Conservation (phyloP, 176 grass and related monocot genomes). For the Triticum aestivum region DNA sequence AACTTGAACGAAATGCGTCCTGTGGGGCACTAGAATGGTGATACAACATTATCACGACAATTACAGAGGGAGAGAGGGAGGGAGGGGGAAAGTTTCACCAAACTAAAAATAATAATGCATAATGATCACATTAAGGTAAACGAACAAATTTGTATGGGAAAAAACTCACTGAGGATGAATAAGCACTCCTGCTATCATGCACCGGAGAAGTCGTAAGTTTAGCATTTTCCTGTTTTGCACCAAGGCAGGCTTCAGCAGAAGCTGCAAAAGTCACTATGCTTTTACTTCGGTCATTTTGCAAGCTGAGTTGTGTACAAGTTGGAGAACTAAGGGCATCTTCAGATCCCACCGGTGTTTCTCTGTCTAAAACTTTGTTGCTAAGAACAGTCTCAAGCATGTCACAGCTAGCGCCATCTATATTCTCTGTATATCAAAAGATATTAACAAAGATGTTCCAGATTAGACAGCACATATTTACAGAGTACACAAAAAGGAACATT, state of each 20-base stretch:
- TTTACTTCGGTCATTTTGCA: constrained; percentile 63
- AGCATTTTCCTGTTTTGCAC: constrained; percentile 51
- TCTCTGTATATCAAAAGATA: constrained; percentile 49
- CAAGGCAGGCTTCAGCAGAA: constrained; percentile 58
- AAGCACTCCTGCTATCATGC: constrained; percentile 65
- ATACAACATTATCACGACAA: constrained; percentile 34
- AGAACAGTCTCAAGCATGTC: constrained; percentile 55
- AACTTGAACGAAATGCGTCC: constrained; percentile 98
- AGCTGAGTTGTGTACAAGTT: constrained; percentile 49
- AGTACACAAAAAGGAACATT: background rate
- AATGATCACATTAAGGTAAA: constrained; percentile 13
- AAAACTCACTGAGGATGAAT: constrained; percentile 76
- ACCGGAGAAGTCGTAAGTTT: constrained; percentile 60
- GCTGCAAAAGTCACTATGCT: constrained; percentile 47
- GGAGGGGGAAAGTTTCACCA: background rate
- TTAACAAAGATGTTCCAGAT: background rate
- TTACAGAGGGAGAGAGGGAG: background rate
- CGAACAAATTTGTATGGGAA: background rate
- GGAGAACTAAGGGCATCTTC: constrained; percentile 77
- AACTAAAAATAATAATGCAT: background rate
- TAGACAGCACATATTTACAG: constrained; percentile 6
- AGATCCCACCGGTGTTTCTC: constrained; percentile 62
- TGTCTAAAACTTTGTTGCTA: constrained; percentile 63
- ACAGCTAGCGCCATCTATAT: constrained; percentile 37
- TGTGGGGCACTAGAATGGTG: constrained; percentile 88